phyloP scores from a whole-genome alignment of 371 early-diverging fungal species.

The Funneliformis caledonium region DNA sequence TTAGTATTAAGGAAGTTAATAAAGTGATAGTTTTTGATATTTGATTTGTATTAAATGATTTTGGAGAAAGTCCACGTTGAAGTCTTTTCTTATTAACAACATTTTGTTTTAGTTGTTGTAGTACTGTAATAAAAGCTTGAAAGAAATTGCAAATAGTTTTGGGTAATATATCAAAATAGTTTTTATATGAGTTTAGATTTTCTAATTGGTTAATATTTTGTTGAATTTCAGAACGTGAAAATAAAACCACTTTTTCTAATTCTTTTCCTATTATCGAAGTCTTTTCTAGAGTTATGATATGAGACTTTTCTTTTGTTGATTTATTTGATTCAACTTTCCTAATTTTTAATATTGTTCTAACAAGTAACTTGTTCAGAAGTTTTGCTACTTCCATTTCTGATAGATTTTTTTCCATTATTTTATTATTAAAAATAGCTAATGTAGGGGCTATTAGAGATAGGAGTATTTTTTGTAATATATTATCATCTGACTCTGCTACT shows the following conservation, averaged over 20 bases:
- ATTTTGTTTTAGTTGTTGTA: slow-evolving; percentile 11
- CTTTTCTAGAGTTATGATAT: not conserved
- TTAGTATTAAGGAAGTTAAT: not conserved
- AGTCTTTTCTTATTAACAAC: slow-evolving; percentile 11
- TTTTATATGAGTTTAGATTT: not conserved
- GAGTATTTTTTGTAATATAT: not conserved
- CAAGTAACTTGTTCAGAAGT: not conserved
- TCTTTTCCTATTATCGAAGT: not conserved
- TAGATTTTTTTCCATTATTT: not conserved
- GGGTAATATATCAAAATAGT: not conserved
- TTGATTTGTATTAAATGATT: not conserved
- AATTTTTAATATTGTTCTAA: not conserved
- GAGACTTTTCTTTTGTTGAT: not conserved
- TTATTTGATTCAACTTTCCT: not conserved
- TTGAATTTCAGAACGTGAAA: slow-evolving; percentile 5
- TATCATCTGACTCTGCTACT: not conserved
- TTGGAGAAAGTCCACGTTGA: not conserved
- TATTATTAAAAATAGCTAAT: not conserved
- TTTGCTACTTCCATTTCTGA: not conserved
- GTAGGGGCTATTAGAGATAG: not conserved
- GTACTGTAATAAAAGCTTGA: not conserved
- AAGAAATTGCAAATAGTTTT: not conserved
- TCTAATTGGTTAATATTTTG: slow-evolving; percentile 21
- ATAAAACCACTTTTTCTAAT: slow-evolving; percentile 10
- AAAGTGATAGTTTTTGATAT: not conserved